These are phyloP conservation scores for Penicillium crystallinum DNA, from an alignment of 495 filamentous ascomycete genomes.

Conservation along the genomic window DNA sequence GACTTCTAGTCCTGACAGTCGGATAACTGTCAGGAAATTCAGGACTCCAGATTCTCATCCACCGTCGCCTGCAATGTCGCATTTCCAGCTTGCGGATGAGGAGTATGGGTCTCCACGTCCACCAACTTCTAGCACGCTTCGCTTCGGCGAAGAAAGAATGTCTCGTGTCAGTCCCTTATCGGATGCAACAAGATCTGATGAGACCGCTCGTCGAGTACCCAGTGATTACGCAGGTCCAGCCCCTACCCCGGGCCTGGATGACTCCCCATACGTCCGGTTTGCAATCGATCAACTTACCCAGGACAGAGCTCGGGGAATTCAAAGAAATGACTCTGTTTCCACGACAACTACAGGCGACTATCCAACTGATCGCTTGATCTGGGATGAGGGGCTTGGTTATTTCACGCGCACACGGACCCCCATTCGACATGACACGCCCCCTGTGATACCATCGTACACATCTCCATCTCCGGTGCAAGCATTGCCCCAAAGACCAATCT, in stretches of 20 bases:
- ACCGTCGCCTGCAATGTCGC: slow-evolving; percentile 26
- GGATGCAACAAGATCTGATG: slow-evolving; percentile 21
- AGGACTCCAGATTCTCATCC: slow-evolving; percentile 44
- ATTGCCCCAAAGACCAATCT: slow-evolving; percentile 25
- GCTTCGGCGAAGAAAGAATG: slow-evolving; percentile 33
- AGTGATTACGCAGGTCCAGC: slow-evolving; percentile 37
- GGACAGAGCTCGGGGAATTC: slow-evolving; percentile 43
- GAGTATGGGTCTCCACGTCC: slow-evolving; percentile 23
- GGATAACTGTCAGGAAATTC: slow-evolving; percentile 46
- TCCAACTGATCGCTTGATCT: slow-evolving; percentile 46
- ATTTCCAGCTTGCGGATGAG: slow-evolving; percentile 17
- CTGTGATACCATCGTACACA: slow-evolving; percentile 13
- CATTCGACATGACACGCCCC: slow-evolving; percentile 17
- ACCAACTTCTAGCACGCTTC: slow-evolving; percentile 27
- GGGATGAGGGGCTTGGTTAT: slow-evolving; percentile 47
- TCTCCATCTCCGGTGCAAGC: slow-evolving; percentile 23
- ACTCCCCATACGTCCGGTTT: slow-evolving; percentile 66
- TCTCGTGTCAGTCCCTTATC: slow-evolving; percentile 24
- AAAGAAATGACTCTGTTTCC: slow-evolving; percentile 30
- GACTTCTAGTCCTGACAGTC: slow-evolving; percentile 43
- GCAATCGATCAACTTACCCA: slow-evolving; percentile 70
- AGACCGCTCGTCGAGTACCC: slow-evolving; percentile 23
- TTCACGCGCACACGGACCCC: slow-evolving; percentile 33
- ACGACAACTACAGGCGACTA: slow-evolving; percentile 39
- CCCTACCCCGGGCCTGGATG: slow-evolving; percentile 59